Evolutionary conservation across 139 green algal species (phyloP), one percentile per base, ranked within the genome.

Genomic region (Astrephomene gubernaculifera): DNA sequence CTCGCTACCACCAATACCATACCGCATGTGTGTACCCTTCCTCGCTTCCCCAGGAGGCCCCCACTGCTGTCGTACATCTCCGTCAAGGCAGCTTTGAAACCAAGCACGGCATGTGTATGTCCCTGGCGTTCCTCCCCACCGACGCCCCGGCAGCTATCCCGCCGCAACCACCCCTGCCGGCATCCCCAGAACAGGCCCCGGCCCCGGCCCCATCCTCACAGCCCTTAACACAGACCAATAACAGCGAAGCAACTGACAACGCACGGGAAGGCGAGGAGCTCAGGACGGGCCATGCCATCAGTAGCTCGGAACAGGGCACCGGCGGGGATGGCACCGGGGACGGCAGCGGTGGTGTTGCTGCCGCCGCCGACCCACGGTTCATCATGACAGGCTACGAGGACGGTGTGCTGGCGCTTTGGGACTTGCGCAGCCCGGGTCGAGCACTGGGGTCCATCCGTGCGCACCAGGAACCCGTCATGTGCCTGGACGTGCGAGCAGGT

Each of bases 371-470:
- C 39, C 45, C 57, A 35, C 33, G 79, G 36, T 79, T 54, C 68
- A n/a, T 94, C 25, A 68, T 87, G 19, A 82, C 54, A 3, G 92
- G 89, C 0, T 95, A 95, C 29, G 92, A 95, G 75, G 87, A 87
- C 65, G 92, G 92, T 63, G 71, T 64, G 36, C 70, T 93, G 4
- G 85, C 75, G 33, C 57, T 95, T 2, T 95, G 92, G 91, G 72
- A 88, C 61, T 22, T 88, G 0, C n/a, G 53, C n/a, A 21, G 69
- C 6, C 45, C 71, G 6, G 21, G 14, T 0, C n/a, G 76, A 31
- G 64, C 73, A 27, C 25, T 90, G 19, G 71, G 41, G 12, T 65
- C 52, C 25, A 31, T 63, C 29, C 78, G 87, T 8, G 45, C 90
- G n/a, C 87, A 91, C 74, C 70, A 31, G 25, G 92, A 94, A 67